These are phyloP conservation scores for Paspalum vaginatum DNA, from an alignment of 176 grass and related monocot genomes.

Conservation along the genomic window DNA sequence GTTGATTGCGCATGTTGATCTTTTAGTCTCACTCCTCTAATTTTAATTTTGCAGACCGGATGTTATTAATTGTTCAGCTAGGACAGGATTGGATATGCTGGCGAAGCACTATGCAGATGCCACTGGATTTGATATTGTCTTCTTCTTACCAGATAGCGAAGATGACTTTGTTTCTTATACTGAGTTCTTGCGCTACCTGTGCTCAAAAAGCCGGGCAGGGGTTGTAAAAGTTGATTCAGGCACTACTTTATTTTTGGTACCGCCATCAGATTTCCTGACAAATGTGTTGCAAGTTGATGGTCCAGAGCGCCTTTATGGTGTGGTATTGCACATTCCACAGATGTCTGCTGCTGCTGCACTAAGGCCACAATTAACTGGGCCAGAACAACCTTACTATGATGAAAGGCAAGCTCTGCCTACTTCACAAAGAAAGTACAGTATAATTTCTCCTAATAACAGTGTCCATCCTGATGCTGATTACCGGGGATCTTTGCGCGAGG, in stretches of 20 bases:
- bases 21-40: conserved; percentile 3
- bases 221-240: conserved; percentile 89
- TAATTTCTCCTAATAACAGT: conserved; percentile 33
- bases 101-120: conserved; percentile 75
- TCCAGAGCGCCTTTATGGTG: conserved; percentile 87
- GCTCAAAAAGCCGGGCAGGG: conserved; percentile 83
- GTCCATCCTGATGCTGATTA: conserved; percentile 44
- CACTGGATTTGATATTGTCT: conserved; percentile 74
- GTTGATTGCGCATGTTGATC: conserved; percentile 26
- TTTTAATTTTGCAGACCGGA: conserved; percentile 61
- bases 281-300: conserved; percentile 80
- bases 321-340: conserved; percentile 81
- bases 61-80: conserved; percentile 78
- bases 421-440: conserved; percentile 51
- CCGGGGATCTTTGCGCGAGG: conserved; percentile 40
- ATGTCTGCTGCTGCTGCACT: conserved; percentile 50
- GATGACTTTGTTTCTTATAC: conserved; percentile 94
- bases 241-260: conserved; percentile 85
- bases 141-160: conserved; percentile 90
- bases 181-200: conserved; percentile 82
- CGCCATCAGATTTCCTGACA: conserved; percentile 82
- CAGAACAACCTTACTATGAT: conserved; percentile 50
- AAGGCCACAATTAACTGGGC: conserved; percentile 50
- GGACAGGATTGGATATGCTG: conserved; percentile 89
- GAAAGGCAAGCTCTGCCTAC: conserved; percentile 36